A percentile compares a stretch with the other conserved stretches of the same genome.
phyloP scores from a whole-genome alignment of 306 rosid genomes.

The Lathyrus oleraceus region DNA sequence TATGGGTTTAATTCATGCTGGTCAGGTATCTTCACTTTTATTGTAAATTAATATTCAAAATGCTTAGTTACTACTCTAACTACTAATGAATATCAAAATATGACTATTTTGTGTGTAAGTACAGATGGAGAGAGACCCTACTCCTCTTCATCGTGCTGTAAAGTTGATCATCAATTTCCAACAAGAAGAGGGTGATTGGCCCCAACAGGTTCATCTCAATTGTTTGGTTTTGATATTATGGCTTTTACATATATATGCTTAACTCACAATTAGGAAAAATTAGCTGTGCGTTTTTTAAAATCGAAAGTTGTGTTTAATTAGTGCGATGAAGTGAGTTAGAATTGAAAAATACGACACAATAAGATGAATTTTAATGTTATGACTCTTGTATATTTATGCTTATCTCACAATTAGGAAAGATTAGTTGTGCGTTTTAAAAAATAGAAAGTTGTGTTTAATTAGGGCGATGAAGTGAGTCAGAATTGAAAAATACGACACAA shows the following conservation, averaged over 20 bases:
- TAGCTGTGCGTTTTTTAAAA: too few relatives aligned
- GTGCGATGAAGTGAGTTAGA: too few relatives aligned
- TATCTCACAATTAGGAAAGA: too few relatives aligned
- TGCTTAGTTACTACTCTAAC: not conserved
- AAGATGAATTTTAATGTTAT: too few relatives aligned
- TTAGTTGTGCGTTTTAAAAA: too few relatives aligned
- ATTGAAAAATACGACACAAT: too few relatives aligned
- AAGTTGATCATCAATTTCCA: not conserved
- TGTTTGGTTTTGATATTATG: not conserved
- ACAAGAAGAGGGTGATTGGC: not conserved
- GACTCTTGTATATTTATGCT: not conserved
- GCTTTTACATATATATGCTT: not conserved
- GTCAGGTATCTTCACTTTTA: conserved; percentile 43
- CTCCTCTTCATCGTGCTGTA: not conserved
- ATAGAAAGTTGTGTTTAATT: not conserved
- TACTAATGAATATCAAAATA: not conserved
- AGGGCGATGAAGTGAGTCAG: too few relatives aligned
- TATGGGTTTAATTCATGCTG: conserved; percentile 61
- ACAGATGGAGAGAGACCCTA: not conserved
- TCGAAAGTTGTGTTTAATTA: not conserved
- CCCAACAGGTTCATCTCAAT: conserved; percentile 5
- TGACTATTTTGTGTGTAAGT: not conserved
- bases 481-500: too few relatives aligned
- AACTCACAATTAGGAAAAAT: too few relatives aligned
- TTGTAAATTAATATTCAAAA: not conserved